phyloP scores from a whole-genome alignment of 2,329 filamentous ascomycete species.

The Ceratocystiopsis brevicomis region DNA sequence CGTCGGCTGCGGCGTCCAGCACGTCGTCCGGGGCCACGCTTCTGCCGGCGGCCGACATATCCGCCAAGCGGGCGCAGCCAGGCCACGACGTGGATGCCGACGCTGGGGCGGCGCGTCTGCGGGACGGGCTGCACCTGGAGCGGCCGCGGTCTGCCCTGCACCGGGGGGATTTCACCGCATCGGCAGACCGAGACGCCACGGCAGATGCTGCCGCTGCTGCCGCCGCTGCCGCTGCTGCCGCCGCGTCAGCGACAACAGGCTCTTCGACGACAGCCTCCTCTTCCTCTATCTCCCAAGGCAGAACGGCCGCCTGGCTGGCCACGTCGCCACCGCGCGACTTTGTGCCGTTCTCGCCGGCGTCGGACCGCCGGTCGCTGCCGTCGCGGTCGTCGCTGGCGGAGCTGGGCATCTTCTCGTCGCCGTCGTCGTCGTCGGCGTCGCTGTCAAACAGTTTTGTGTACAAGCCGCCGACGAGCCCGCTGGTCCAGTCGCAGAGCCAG shows the following conservation, averaged over 20 bases:
- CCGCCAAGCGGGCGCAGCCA: slow-evolving; percentile 23
- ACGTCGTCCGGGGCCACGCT: slow-evolving; percentile 17
- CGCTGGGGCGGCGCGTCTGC: slow-evolving; percentile 22
- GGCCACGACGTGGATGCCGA: slow-evolving; percentile 15
- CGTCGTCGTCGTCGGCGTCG: slow-evolving; percentile 45
- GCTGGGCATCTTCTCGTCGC: slow-evolving; percentile 9
- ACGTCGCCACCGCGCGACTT: slow-evolving; percentile 38
- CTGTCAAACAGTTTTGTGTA: slow-evolving; percentile 65
- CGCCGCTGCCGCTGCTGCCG: no score
- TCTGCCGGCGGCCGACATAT: slow-evolving; percentile 28
- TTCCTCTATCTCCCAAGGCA: neutral
- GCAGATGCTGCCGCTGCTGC: neutral
- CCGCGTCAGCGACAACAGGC: neutral
- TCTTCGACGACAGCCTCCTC: no score
- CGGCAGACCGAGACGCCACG: neutral
- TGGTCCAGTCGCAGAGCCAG: slow-evolving; percentile 77
- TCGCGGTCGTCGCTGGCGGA: slow-evolving; percentile 3
- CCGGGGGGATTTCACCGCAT: slow-evolving; percentile 42
- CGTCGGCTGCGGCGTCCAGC: slow-evolving; percentile 12
- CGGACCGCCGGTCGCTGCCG: slow-evolving; percentile 8
- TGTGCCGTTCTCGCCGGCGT: slow-evolving; percentile 22
- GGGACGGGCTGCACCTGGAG: slow-evolving; percentile 48
- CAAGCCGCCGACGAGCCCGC: slow-evolving; percentile 75
- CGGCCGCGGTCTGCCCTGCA: slow-evolving; percentile 62
- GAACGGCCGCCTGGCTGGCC: slow-evolving; percentile 25